These are phyloP conservation scores for Monilinia vaccinii-corymbosi DNA, from an alignment of 2,329 filamentous ascomycete genomes.

Conservation along the genomic window DNA sequence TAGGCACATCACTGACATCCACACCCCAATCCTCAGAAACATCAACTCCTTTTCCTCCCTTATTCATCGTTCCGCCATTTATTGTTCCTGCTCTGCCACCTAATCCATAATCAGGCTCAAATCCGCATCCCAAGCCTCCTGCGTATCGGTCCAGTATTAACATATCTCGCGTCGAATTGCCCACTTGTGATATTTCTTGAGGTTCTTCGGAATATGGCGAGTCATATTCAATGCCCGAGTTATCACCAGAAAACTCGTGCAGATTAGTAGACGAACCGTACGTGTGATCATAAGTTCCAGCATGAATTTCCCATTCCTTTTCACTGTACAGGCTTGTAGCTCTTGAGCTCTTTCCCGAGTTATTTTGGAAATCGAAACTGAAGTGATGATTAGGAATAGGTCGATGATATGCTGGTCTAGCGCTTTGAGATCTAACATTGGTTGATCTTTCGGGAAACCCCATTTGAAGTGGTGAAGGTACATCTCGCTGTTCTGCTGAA, in stretches of 20 bases:
- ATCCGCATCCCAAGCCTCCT: conserved; percentile 19
- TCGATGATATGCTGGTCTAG: conserved; percentile 1
- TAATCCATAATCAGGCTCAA: conserved; percentile 16
- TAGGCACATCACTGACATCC: conserved; percentile 22
- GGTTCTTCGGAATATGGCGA: conserved; percentile 10
- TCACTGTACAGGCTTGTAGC: conserved; percentile 1
- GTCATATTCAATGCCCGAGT: conserved; percentile 10
- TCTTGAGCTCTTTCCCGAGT: background rate
- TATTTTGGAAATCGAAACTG: conserved; percentile 5
- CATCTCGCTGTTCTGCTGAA: background rate
- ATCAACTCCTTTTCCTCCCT: conserved; percentile 12
- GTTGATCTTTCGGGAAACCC: background rate
- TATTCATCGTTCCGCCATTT: conserved; percentile 9
- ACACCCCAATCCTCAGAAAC: conserved; percentile 15
- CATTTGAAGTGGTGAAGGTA: background rate
- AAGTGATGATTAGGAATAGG: conserved; percentile 8
- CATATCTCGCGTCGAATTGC: conserved; percentile 19
- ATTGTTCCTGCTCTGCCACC: conserved; percentile 16
- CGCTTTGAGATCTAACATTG: conserved; percentile 1
- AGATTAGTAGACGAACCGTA: conserved; percentile 15
- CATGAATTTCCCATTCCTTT: conserved; percentile 9
- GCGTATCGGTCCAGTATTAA: conserved; percentile 21
- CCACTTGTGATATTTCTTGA: conserved; percentile 6
- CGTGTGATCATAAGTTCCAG: conserved; percentile 18
- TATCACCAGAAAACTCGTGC: background rate